Conservation (phyloP, 306 rosid genomes). For the Cucurbita ficifolia region DNA sequence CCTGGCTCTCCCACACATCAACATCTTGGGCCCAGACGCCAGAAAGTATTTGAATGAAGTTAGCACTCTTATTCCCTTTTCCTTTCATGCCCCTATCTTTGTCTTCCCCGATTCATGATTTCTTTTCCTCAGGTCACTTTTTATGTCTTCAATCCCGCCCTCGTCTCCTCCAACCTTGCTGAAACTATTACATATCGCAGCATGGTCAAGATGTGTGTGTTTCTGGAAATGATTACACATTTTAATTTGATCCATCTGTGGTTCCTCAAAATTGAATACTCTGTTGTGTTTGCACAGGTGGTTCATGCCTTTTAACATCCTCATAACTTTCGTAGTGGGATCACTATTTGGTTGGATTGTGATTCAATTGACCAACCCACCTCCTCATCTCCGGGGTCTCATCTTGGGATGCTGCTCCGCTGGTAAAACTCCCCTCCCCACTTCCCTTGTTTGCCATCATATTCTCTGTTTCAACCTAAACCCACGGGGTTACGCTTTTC, state of each 20-base stretch:
- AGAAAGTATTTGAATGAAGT: slow-evolving; percentile 37
- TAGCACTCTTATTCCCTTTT: not conserved
- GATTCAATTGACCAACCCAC: slow-evolving; percentile 28
- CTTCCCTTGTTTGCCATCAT: too few relatives aligned
- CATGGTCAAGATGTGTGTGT: slow-evolving; percentile 26
- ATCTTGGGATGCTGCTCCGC: slow-evolving; percentile 46
- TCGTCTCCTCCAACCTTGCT: slow-evolving; percentile 25
- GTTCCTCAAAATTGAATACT: too few relatives aligned
- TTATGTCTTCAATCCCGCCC: slow-evolving; percentile 41
- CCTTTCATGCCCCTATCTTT: not conserved
- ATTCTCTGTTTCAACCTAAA: too few relatives aligned
- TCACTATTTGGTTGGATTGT: slow-evolving; percentile 36
- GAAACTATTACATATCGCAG: slow-evolving; percentile 27
- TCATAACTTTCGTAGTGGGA: slow-evolving; percentile 33
- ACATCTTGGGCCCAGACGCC: slow-evolving; percentile 26
- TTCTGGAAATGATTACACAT: too few relatives aligned
- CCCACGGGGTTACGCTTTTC: too few relatives aligned
- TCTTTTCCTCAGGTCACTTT: slow-evolving; percentile 21
- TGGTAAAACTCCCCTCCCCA: not conserved
- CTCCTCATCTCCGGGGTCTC: slow-evolving; percentile 36
- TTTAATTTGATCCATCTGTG: too few relatives aligned
- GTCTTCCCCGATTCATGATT: not conserved
- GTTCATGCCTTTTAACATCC: slow-evolving; percentile 43
- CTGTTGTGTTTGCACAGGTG: slow-evolving; percentile 14
- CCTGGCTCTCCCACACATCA: slow-evolving; percentile 34